Base-by-base conservation (phyloP, 129 eudicot genomes). In the Gnaphalium uliginosum region DNA sequence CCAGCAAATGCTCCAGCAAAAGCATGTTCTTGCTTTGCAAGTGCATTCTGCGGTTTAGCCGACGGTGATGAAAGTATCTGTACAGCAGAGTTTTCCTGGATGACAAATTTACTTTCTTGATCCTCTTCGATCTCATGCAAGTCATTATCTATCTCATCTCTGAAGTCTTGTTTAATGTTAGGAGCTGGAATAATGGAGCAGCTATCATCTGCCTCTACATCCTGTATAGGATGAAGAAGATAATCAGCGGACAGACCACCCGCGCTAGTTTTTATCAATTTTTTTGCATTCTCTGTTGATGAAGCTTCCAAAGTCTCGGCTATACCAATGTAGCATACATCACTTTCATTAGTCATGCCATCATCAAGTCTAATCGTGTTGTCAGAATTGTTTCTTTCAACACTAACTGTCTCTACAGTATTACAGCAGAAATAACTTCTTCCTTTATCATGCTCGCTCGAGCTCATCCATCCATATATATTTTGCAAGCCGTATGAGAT, bases 1-100 rank as follows among this genome's bases (percentile, higher is more conserved):
- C 98, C 98, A 46, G 98, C 93, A 81, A 91, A 87, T 76, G 98
- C 98, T 76, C 98, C 97, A 24, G 98, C 92, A 84, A 85, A 84
- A 66, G 98, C 98, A 91, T 94, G 98, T 68, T 87, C 96, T 80
- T 89, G 88, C 76, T 85, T 89, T 69, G 97, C 97, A 73, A 84
- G 77, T 23, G 65, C 54, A 27, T 76, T 71, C 64, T 68, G 74
- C 46, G 74, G 83, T 72, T 74, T 88, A 74, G 81, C 76, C 29
- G 68, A 76, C 33, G 48, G 25, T 24, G 84, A 60, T 41, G 83
- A 70, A 61, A 66, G 62, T 27, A 66, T 29, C 15, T 83, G 82
- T 22, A 73, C 70, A 62, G 30, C 66, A 76, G 81, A 77, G 14
- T 30, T 69, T 48, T 63, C 82, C 51, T 51, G 63, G 7, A 10